These are phyloP conservation scores for baker's yeast (Saccharomyces cerevisiae) DNA, from an alignment of 805 yeast genomes.

Conservation along the genomic window DNA sequence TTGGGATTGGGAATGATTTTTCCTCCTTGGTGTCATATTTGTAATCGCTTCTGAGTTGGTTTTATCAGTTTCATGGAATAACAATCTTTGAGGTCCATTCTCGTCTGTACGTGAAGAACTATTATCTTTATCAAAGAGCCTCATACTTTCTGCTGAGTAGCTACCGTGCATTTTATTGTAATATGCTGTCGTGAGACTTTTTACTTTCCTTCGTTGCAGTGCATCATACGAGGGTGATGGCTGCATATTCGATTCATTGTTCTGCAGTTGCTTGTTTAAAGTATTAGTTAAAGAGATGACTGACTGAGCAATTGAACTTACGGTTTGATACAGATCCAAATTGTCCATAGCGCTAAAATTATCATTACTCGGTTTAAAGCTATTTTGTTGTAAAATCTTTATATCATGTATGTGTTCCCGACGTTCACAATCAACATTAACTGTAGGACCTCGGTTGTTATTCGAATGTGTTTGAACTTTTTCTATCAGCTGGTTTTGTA, in stretches of 20 bases:
- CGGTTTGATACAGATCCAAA: slow-evolving; percentile 29
- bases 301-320: slow-evolving; percentile 28
- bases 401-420: not conserved
- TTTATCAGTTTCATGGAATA: slow-evolving; percentile 18
- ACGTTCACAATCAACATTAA: not conserved
- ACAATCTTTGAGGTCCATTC: slow-evolving; percentile 21
- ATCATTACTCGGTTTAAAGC: not conserved
- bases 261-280: slow-evolving; percentile 11
- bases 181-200: slow-evolving; percentile 17
- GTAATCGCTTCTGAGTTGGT: slow-evolving; percentile 10
- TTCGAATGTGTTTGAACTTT: slow-evolving; percentile 1
- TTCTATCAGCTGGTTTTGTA: slow-evolving; percentile 34
- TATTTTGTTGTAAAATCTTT: not conserved
- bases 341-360: slow-evolving; percentile 29
- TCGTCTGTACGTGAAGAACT: not conserved
- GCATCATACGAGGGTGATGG: slow-evolving; percentile 21
- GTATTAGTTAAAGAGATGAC: slow-evolving; percentile 29
- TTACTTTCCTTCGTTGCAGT: slow-evolving; percentile 18
- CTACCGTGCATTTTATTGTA: slow-evolving; percentile 4
- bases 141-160: slow-evolving; percentile 4
- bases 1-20: slow-evolving; percentile 3
- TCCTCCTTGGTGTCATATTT: slow-evolving; percentile 4
- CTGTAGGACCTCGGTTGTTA: not conserved
- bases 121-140: not conserved
- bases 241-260: slow-evolving; percentile 1